Conservation (phyloP, 1,139 yeast species). For the Kodamaea sp. region DNA sequence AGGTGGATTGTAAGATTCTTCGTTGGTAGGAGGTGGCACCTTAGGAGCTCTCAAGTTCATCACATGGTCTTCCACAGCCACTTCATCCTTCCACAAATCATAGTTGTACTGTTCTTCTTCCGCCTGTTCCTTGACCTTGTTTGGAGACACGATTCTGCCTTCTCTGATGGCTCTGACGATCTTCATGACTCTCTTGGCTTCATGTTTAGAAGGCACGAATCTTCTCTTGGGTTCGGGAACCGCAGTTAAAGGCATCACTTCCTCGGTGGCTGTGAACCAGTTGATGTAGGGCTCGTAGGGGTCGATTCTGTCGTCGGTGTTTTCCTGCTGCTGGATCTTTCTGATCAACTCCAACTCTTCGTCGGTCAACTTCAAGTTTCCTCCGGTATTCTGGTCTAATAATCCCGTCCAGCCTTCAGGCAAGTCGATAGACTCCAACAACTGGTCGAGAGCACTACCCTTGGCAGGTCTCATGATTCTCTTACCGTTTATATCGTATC, state of each 20-base stretch:
- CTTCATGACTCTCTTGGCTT: constrained; percentile 95
- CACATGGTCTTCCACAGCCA: constrained; percentile 62
- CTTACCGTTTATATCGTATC: constrained; percentile 95
- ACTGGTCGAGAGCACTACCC: constrained; percentile 88
- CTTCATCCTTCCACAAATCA: constrained; percentile 83
- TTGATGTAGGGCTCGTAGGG: constrained; percentile 95
- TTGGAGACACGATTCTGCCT: constrained; percentile 84
- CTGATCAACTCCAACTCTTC: constrained; percentile 89
- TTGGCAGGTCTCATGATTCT: constrained; percentile 98
- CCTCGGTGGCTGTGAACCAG: constrained; percentile 87
- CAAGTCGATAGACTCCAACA: constrained; percentile 84
- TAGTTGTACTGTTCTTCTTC: constrained; percentile 55
- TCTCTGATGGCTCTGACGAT: constrained; percentile 95
- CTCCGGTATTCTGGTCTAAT: constrained; percentile 86
- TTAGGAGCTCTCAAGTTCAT: constrained; percentile 96
- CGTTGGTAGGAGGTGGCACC: constrained; percentile 93
- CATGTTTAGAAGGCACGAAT: constrained; percentile 94
- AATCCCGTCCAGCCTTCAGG: constrained; percentile 99
- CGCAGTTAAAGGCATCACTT: constrained; percentile 90
- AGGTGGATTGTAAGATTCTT: constrained; percentile 96
- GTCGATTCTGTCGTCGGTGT: constrained; percentile 75
- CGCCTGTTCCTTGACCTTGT: constrained; percentile 52
- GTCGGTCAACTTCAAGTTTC: constrained; percentile 77
- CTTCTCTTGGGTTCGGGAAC: constrained; percentile 97
- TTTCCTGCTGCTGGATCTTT: constrained; percentile 82